These are phyloP conservation scores for Lactifluus volemus DNA, from an alignment of 768 basidiomycete genomes.

Conservation along the genomic window DNA sequence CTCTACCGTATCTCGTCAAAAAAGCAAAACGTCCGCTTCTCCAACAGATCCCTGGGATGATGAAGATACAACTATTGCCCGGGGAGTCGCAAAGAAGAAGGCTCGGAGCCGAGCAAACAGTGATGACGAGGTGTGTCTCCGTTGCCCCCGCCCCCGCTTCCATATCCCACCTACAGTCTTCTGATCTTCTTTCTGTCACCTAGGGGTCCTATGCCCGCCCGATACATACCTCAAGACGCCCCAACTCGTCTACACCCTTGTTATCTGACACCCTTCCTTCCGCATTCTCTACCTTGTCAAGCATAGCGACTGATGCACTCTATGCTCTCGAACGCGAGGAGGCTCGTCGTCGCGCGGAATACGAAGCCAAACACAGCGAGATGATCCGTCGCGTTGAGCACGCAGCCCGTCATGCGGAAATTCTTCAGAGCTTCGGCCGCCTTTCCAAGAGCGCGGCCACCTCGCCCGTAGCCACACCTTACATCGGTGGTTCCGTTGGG, in stretches of 20 bases:
- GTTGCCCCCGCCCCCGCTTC: background rate
- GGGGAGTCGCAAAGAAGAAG: constrained; percentile 31
- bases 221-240: constrained; percentile 1
- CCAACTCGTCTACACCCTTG: constrained; percentile 20
- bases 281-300: constrained; percentile 54
- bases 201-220: constrained; percentile 34
- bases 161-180: background rate
- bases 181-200: constrained; percentile 14
- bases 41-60: constrained; percentile 16
- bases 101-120: constrained; percentile 70
- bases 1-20: background rate
- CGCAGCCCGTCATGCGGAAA: constrained; percentile 38
- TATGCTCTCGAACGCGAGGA: constrained; percentile 84
- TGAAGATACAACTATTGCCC: constrained; percentile 6
- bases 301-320: constrained; percentile 80
- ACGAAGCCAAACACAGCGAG: constrained; percentile 43
- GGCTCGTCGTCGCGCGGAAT: constrained; percentile 54
- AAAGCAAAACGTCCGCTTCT: constrained; percentile 5
- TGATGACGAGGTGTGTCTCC: constrained; percentile 69
- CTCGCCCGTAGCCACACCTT: constrained; percentile 15
- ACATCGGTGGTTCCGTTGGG: background rate
- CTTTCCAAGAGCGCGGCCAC: constrained; percentile 20
- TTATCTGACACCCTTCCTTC: constrained; percentile 23
- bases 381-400: constrained; percentile 28
- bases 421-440: constrained; percentile 27